These are phyloP conservation scores for Toxoplasma gondii DNA, from an alignment of 169 alveolate genomes.

Conservation along the genomic window DNA sequence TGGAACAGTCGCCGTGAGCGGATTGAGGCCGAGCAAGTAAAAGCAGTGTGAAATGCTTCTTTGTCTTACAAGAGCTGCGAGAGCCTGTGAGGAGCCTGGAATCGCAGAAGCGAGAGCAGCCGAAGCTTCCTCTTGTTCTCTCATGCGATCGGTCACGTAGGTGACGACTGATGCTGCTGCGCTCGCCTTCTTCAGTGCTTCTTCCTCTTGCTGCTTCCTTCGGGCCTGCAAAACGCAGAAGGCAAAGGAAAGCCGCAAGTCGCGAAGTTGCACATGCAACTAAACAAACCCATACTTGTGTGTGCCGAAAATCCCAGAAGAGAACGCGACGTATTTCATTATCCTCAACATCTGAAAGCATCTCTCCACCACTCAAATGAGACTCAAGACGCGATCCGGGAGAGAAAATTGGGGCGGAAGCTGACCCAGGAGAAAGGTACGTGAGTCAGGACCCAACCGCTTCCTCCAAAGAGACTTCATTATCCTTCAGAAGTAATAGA, in stretches of 20 bases:
- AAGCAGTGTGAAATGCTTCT: slow-evolving; percentile 45
- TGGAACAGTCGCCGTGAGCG: slow-evolving; percentile 50
- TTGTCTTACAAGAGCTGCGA: slow-evolving; percentile 47
- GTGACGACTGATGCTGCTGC: slow-evolving; percentile 38
- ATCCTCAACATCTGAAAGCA: no score
- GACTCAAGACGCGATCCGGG: no score
- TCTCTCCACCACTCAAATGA: no score
- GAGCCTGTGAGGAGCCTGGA: slow-evolving; percentile 45
- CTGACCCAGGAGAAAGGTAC: no score
- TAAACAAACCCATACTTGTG: no score
- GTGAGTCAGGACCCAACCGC: no score
- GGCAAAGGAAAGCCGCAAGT: not conserved
- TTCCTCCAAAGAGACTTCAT: no score
- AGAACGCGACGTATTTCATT: no score
- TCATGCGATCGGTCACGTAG: slow-evolving; percentile 60
- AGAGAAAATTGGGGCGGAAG: no score
- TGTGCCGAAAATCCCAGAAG: no score
- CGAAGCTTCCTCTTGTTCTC: slow-evolving; percentile 58
- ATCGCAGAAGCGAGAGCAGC: slow-evolving; percentile 53
- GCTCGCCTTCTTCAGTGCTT: slow-evolving; percentile 13
- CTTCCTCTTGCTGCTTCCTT: slow-evolving; percentile 41
- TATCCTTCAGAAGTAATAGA: no score
- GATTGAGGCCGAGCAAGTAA: slow-evolving; percentile 54
- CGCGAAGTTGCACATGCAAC: no score
- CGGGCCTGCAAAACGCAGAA: slow-evolving; percentile 30